A percentile compares a stretch with the other conserved stretches of the same genome.
Conservation (phyloP, 2,329 filamentous ascomycete species). For the Colletotrichum tabaci region DNA sequence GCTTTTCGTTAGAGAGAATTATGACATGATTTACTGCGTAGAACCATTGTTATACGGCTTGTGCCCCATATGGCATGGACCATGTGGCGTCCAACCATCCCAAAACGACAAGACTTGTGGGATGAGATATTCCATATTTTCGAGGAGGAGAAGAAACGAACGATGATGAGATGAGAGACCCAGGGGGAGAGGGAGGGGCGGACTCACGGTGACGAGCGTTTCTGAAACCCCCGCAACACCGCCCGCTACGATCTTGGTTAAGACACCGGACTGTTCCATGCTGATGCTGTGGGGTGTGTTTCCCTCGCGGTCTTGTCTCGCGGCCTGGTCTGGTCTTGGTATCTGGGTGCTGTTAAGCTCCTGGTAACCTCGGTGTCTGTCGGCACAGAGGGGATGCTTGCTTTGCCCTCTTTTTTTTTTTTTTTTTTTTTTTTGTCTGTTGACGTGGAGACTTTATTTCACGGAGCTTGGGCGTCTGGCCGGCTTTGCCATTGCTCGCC, state of each 20-base stretch:
- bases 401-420: neutral
- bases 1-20: neutral
- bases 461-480: neutral
- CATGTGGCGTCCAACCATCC: neutral
- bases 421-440: neutral
- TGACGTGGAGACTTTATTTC: neutral
- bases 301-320: neutral
- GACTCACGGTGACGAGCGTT: conserved; percentile 26
- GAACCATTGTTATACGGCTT: too few relatives aligned
- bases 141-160: too few relatives aligned
- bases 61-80: too few relatives aligned
- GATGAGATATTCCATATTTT: too few relatives aligned
- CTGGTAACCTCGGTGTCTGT: conserved; percentile 8
- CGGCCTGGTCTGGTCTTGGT: neutral
- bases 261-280: conserved; percentile 25
- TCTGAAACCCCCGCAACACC: conserved; percentile 36
- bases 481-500: neutral
- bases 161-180: neutral
- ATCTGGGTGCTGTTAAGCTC: neutral
- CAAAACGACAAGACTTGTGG: too few relatives aligned
- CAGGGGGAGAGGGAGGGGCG: too few relatives aligned
- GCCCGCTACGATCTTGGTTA: conserved; percentile 33
- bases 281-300: neutral
- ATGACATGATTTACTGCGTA: neutral
- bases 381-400: neutral